These are phyloP conservation scores for Pholiota conissans DNA, from an alignment of 768 basidiomycete genomes.

Conservation along the genomic window DNA sequence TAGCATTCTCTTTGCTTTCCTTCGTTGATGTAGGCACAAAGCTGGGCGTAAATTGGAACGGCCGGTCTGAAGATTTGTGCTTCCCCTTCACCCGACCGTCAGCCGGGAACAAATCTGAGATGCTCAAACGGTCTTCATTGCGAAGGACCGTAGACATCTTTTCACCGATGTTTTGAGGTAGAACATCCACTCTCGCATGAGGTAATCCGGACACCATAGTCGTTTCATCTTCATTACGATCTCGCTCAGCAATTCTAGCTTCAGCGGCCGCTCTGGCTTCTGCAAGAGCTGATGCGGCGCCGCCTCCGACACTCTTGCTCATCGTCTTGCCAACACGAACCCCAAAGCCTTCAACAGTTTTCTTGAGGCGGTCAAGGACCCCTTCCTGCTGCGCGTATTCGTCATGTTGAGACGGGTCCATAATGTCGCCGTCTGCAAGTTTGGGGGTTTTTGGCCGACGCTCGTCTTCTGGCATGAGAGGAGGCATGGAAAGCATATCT, in stretches of 20 bases:
- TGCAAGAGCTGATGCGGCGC: conserved; percentile 56
- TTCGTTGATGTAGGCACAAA: conserved; percentile 7
- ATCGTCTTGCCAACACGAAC: conserved; percentile 55
- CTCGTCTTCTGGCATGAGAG: conserved; percentile 33
- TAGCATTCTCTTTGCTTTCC: conserved; percentile 2
- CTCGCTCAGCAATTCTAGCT: conserved; percentile 65
- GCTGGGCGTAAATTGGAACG: conserved; percentile 23
- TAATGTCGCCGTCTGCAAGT: conserved; percentile 33
- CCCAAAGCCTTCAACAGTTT: conserved; percentile 68
- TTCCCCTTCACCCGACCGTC: conserved; percentile 35
- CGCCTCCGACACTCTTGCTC: conserved; percentile 62
- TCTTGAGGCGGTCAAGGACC: conserved; percentile 67
- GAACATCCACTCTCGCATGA: neutral
- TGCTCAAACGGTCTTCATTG: conserved; percentile 45
- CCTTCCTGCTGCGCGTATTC: conserved; percentile 36
- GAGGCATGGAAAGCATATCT: conserved; percentile 34
- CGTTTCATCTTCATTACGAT: conserved; percentile 46
- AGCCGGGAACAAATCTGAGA: conserved; percentile 60
- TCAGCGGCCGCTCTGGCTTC: conserved; percentile 70
- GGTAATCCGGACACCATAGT: conserved; percentile 19
- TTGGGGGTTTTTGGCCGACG: conserved; percentile 53
- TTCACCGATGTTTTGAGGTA: conserved; percentile 6
- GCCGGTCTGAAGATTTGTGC: conserved; percentile 28
- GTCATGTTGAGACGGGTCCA: neutral
- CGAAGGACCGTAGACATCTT: conserved; percentile 1